Percentiles rank a stretch among this genome's conserved stretches.
Conservation (phyloP, 805 yeast species). For the Kuraishia cidri region DNA sequence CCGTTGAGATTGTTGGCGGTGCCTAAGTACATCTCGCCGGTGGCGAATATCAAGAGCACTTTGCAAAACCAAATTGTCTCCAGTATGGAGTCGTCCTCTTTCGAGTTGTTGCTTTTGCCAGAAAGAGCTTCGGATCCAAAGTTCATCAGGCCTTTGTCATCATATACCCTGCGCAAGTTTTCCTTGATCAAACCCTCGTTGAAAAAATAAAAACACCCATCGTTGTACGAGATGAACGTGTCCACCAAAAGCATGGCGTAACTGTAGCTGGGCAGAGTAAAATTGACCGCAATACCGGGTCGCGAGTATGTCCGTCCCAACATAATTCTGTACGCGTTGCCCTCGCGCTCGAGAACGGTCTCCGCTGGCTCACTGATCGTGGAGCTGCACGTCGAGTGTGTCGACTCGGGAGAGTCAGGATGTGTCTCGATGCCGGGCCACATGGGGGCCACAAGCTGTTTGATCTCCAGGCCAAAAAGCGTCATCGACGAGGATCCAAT, state of each 20-base stretch:
- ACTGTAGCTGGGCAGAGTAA: constrained; percentile 67
- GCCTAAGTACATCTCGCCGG: constrained; percentile 78
- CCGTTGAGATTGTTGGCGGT: constrained; percentile 61
- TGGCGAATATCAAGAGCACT: constrained; percentile 61
- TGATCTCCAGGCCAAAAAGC: constrained; percentile 68
- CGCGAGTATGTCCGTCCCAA: constrained; percentile 59
- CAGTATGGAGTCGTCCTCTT: constrained; percentile 42
- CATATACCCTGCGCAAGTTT: constrained; percentile 54
- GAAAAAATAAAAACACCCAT: constrained; percentile 78
- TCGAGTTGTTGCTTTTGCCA: too few species aligned
- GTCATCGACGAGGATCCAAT: constrained; percentile 84
- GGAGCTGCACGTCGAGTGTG: background rate
- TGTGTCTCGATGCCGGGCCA: too few species aligned
- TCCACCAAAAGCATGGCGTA: constrained; percentile 71
- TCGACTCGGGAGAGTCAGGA: constrained; percentile 9
- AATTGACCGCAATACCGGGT: constrained; percentile 61
- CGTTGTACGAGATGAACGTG: constrained; percentile 70
- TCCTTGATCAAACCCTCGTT: constrained; percentile 74
- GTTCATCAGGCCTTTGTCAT: constrained; percentile 24
- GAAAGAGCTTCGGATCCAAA: constrained; percentile 13
- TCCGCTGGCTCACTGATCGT: constrained; percentile 20
- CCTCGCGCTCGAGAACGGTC: constrained; percentile 63
- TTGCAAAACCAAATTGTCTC: constrained; percentile 82
- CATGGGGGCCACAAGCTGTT: constrained; percentile 28
- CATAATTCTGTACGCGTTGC: constrained; percentile 66